Conservation (phyloP, 139 green algal species). For the Volvox africanus region DNA sequence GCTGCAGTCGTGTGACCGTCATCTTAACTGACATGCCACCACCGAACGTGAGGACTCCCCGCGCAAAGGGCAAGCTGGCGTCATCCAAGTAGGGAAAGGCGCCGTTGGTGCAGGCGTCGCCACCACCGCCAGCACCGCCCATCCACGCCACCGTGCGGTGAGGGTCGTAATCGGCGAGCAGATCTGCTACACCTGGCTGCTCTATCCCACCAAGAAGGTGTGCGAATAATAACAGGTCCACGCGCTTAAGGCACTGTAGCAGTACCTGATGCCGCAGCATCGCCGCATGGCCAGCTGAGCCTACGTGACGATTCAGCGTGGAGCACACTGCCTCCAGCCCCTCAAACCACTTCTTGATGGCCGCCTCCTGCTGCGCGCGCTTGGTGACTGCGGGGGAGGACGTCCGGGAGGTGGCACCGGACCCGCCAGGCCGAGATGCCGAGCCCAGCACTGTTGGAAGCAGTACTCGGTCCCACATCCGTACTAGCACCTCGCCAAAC, state of each 20-base stretch:
- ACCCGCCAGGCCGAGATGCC: neutral
- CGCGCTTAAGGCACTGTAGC: slow-evolving; percentile 70
- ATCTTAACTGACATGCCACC: slow-evolving; percentile 84
- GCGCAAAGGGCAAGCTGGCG: slow-evolving; percentile 72
- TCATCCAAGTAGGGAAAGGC: slow-evolving; percentile 60
- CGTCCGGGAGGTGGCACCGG: neutral
- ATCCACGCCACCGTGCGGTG: slow-evolving; percentile 1
- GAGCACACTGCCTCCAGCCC: slow-evolving; percentile 62
- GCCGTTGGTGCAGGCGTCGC: neutral
- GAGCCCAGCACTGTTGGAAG: slow-evolving; percentile 43
- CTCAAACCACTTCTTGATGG: slow-evolving; percentile 80
- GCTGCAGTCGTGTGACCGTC: slow-evolving; percentile 68
- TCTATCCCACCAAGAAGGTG: slow-evolving; percentile 58
- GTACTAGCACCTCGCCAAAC: slow-evolving; percentile 68
- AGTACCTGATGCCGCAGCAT: slow-evolving; percentile 77
- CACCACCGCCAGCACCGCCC: too few relatives aligned
- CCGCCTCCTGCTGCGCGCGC: slow-evolving; percentile 68
- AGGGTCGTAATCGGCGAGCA: slow-evolving; percentile 47
- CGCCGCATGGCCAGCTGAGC: slow-evolving; percentile 55
- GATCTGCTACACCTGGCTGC: slow-evolving; percentile 9
- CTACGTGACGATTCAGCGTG: slow-evolving; percentile 46
- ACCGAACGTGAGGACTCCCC: slow-evolving; percentile 77
- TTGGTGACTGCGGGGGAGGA: slow-evolving; percentile 7
- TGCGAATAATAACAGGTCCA: slow-evolving; percentile 81
- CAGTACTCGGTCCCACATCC: slow-evolving; percentile 53